Base-by-base conservation (phyloP, 495 filamentous ascomycete species). In the Penicillium pancosmium region DNA sequence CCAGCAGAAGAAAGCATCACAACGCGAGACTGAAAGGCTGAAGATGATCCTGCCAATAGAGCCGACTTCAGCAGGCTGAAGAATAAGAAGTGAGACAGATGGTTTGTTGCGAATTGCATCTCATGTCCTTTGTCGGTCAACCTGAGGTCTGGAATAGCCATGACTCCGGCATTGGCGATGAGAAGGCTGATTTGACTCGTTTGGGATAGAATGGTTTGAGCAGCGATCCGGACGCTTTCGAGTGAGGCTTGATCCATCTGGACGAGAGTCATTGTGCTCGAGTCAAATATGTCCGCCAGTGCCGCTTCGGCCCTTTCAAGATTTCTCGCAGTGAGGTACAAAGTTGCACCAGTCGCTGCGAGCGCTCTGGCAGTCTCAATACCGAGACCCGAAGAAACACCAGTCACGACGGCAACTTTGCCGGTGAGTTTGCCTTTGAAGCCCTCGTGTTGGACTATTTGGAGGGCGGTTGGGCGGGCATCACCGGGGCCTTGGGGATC, bases 371-470 rank as follows among this genome's bases (percentile, higher is more conserved):
- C 79, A 0, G 79, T 84, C 60, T 84, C 78, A 57, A 82, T 70
- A 7, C 83, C 84, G 44, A 86, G 79, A 7, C 84, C 83, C 1
- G 78, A 75, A n/a, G 78, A 77, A 19, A 64, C 66, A 19, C 84
- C 82, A 7, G 82, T 85, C 49, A 86, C 72, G 18, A 85, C 55
- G 41, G 82, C 68, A 23, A 78, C 72, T 63, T 84, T 83, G 57
- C 67, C 79, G 1, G 41, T 54, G 11, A 80, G 55, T n/a, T 69
- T 73, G 15, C 72, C 74, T 27, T 73, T 61, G 18, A 81, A 54
- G 8, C 55, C 57, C 47, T 86, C 74, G 55, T 86, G 83, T 49
- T 78, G 43, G 57, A 87, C 60, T 47, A 87, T 78, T 55, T 83
- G 76, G 15, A 80, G 58, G 13, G 79, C 83, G 7, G 83, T 86